phyloP scores from a whole-genome alignment of 805 yeast genomes.

The Candida ovalis region DNA sequence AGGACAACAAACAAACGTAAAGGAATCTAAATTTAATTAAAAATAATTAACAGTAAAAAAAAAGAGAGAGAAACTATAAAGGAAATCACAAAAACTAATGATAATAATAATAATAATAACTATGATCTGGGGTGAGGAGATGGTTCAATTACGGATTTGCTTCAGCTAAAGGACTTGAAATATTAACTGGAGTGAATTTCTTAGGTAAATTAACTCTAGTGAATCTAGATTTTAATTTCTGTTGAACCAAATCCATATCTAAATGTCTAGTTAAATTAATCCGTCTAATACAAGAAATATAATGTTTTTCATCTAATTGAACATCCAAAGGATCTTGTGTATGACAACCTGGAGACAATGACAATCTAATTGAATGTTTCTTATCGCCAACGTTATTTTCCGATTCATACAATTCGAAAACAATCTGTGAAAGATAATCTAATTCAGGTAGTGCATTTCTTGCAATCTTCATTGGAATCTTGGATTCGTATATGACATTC shows the following conservation, averaged over 20 bases:
- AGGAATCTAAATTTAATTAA: not conserved
- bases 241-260: slow-evolving; percentile 85
- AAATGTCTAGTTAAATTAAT: slow-evolving; percentile 86
- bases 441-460: slow-evolving; percentile 94
- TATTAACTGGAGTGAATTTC: slow-evolving; percentile 84
- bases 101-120: no score
- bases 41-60: not conserved
- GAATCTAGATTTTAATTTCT: slow-evolving; percentile 76
- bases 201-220: slow-evolving; percentile 86
- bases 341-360: slow-evolving; percentile 97
- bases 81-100: no score
- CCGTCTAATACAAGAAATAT: slow-evolving; percentile 93
- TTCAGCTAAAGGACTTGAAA: slow-evolving; percentile 48
- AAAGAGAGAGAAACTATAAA: not conserved
- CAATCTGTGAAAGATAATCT: slow-evolving; percentile 91
- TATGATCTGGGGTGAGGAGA: no score
- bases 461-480: slow-evolving; percentile 91
- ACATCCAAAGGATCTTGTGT: slow-evolving; percentile 97
- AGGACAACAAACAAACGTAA: not conserved
- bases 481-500: slow-evolving; percentile 87
- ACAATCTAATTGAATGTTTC: slow-evolving; percentile 83
- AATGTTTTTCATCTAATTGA: slow-evolving; percentile 92
- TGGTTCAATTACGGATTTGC: slow-evolving; percentile 12
- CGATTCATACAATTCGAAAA: slow-evolving; percentile 87
- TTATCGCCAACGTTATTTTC: slow-evolving; percentile 65